Evolutionary conservation across 306 rosid species (phyloP).

Genomic region (Gynostemma pentaphyllum): DNA sequence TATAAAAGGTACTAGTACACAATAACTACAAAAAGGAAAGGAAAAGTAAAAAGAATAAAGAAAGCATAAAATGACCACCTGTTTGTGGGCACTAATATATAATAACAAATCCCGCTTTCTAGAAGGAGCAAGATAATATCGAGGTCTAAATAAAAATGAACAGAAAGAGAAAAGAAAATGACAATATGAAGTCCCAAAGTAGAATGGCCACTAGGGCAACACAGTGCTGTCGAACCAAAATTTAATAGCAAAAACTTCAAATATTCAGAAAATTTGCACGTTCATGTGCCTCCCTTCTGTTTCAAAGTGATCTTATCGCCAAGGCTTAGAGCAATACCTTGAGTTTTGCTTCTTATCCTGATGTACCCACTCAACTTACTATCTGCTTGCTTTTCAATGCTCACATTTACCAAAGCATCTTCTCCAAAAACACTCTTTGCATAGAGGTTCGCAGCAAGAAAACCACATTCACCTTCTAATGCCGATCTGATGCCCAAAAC

Average conservation of each 20-base stretch:
- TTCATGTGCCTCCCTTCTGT: constrained; percentile 76
- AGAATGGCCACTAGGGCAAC: constrained; percentile 1
- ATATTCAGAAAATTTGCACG: neutral
- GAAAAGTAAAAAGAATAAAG: neutral
- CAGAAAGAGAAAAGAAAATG: neutral
- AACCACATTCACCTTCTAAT: constrained; percentile 93
- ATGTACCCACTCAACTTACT: constrained; percentile 89
- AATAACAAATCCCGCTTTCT: constrained; percentile 4
- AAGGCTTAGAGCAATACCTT: constrained; percentile 95
- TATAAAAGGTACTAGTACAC: constrained; percentile 1
- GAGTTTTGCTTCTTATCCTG: constrained; percentile 98
- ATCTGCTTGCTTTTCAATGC: constrained; percentile 83
- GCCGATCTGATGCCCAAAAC: constrained; percentile 53
- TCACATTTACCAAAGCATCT: constrained; percentile 92
- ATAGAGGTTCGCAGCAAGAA: constrained; percentile 86
- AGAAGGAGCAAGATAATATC: neutral
- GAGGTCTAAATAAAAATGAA: constrained; percentile 5
- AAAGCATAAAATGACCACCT: constrained; percentile 6
- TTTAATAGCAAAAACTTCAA: constrained; percentile 8
- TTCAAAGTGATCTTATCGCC: constrained; percentile 99
- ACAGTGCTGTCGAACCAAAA: constrained; percentile 9
- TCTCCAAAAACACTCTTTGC: constrained; percentile 99
- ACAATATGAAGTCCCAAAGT: neutral
- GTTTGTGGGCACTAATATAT: constrained; percentile 11
- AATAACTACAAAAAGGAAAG: constrained; percentile 3